These are phyloP conservation scores for Beta vulgaris DNA, from an alignment of 148 eudicot species.

Conservation along the genomic window DNA sequence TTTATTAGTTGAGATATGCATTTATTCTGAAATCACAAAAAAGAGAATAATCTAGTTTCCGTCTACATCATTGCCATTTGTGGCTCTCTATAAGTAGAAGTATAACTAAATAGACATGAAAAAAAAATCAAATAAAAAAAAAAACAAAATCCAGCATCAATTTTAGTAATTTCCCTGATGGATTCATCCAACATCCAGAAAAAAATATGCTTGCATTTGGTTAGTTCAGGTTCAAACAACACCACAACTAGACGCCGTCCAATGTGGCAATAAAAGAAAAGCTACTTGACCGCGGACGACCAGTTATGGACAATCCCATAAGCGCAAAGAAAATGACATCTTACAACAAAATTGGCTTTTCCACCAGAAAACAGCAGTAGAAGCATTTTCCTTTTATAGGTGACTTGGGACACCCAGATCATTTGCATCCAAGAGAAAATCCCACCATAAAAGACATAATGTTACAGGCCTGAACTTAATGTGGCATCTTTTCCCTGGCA, in stretches of 20 bases:
- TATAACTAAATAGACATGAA: neutral
- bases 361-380: slow-evolving; percentile 1
- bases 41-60: too few relatives aligned
- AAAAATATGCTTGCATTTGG: neutral
- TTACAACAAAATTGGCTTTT: slow-evolving; percentile 1
- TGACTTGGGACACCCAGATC: neutral
- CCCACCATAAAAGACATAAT: neutral
- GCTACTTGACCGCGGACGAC: neutral
- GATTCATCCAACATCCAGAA: neutral
- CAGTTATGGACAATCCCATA: slow-evolving; percentile 1
- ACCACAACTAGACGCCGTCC: neutral
- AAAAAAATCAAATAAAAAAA: neutral
- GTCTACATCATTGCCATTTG: neutral
- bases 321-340: neutral
- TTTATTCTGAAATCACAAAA: too few relatives aligned
- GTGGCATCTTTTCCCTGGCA: slow-evolving; percentile 1
- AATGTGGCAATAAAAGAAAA: neutral
- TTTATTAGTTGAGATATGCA: too few relatives aligned
- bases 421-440: slow-evolving; percentile 6
- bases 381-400: neutral
- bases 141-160: neutral
- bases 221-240: neutral
- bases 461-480: neutral
- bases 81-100: neutral
- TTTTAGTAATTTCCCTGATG: neutral